These are phyloP conservation scores for Penicillium chermesinum DNA, from an alignment of 495 filamentous ascomycete genomes.

Conservation along the genomic window DNA sequence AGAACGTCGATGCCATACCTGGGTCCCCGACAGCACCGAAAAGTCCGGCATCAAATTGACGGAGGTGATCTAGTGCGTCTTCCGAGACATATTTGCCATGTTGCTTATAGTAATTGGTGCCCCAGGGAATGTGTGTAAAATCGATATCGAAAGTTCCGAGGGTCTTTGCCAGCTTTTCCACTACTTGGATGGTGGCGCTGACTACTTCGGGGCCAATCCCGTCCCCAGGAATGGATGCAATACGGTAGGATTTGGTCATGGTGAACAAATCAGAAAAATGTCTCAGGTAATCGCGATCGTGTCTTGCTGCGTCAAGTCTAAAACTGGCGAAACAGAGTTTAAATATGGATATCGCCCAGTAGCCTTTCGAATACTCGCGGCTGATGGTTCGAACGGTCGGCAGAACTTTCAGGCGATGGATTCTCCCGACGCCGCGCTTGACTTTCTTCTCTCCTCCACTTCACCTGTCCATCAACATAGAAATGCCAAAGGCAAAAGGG, in stretches of 20 bases:
- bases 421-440: slow-evolving; percentile 4
- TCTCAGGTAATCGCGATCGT: too few species aligned
- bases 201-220: slow-evolving; percentile 42
- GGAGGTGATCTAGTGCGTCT: slow-evolving; percentile 32
- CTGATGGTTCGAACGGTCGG: slow-evolving; percentile 14
- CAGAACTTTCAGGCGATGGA: slow-evolving; percentile 26
- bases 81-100: slow-evolving; percentile 38
- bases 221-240: slow-evolving; percentile 41
- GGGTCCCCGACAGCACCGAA: slow-evolving; percentile 45
- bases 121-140: slow-evolving; percentile 39
- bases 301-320: too few species aligned
- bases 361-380: too few species aligned
- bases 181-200: slow-evolving; percentile 29
- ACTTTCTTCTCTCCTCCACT: background rate
- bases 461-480: background rate
- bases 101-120: slow-evolving; percentile 37
- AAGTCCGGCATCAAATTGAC: slow-evolving; percentile 38
- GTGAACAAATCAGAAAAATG: too few species aligned
- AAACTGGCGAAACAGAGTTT: too few species aligned
- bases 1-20: slow-evolving; percentile 19
- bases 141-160: slow-evolving; percentile 32
- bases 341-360: too few species aligned
- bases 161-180: slow-evolving; percentile 27
- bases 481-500: slow-evolving; percentile 14
- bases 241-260: slow-evolving; percentile 22